Percentiles rank a stretch among this genome's conserved stretches.
phyloP scores from a whole-genome alignment of 2,329 filamentous ascomycete genomes.

The Trichoderma breve region DNA sequence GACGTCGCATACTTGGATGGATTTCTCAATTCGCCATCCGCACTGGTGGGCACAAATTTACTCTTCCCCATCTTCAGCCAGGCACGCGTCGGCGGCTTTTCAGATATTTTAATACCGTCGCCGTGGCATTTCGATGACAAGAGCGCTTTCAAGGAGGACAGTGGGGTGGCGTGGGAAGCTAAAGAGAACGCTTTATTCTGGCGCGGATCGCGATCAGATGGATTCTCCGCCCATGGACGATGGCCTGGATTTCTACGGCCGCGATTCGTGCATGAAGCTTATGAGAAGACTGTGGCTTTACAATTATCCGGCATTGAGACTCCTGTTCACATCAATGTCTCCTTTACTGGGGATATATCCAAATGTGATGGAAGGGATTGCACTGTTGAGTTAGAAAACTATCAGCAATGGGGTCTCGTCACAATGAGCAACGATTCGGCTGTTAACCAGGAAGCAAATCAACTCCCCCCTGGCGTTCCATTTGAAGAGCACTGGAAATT shows the following conservation, averaged over 20 bases:
- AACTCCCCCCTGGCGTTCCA: constrained; percentile 8
- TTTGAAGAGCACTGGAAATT: constrained; percentile 48
- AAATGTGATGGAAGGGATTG: constrained; percentile 46
- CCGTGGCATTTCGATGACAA: constrained; percentile 58
- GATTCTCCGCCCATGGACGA: constrained; percentile 30
- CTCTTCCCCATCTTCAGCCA: constrained; percentile 57
- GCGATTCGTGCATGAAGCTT: constrained; percentile 58
- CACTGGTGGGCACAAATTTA: constrained; percentile 48
- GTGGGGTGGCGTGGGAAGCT: constrained; percentile 46
- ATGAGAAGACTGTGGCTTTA: constrained; percentile 37
- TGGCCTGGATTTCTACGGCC: constrained; percentile 68
- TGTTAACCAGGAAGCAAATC: neutral
- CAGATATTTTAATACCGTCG: constrained; percentile 52
- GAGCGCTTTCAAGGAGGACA: constrained; percentile 50
- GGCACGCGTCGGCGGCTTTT: constrained; percentile 52
- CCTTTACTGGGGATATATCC: constrained; percentile 40
- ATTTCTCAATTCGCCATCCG: constrained; percentile 50
- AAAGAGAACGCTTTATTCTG: constrained; percentile 53
- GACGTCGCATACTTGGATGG: constrained; percentile 50
- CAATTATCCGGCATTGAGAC: constrained; percentile 29
- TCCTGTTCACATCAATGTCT: constrained; percentile 33
- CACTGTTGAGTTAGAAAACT: constrained; percentile 37
- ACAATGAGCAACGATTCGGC: neutral
- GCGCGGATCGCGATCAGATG: constrained; percentile 59
- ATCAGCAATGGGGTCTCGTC: constrained; percentile 39